Evolutionary conservation across 2,329 filamentous ascomycete genomes (phyloP), one percentile per base, ranked within the genome.

Genomic region (Sporothrix globosa): DNA sequence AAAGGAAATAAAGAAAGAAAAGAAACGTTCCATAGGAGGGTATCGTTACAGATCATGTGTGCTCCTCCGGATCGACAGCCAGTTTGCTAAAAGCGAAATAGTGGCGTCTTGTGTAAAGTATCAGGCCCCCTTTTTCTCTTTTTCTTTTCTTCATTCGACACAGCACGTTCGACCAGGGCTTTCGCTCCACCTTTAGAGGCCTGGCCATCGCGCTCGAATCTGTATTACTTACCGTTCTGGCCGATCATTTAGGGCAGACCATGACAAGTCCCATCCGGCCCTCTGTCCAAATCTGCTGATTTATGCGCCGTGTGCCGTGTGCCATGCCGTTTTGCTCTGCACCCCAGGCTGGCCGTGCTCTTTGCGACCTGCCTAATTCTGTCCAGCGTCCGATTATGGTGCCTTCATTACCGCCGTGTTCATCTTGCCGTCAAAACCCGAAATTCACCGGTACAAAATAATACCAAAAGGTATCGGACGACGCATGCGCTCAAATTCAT

Each of bases 321-420:
- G 3, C 34, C 56, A 24, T 61, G 11, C 56, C 34, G 19, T 14
- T n/a, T 17, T 48, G 41, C 21, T 21, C 63, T 52, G 10, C 27
- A 39, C 17, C 34, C 56, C 60, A 50, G n/a, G 21, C 21, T 39
- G 41, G 46, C 63, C 44, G 7, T 41, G 52, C 24, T 19, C 7
- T 14, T 46, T 68, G 9, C 54, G 54, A 39, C 67, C 67, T 68
- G 67, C 67, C 67, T 52, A 21, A 48, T 68, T 68, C 67, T 60
- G 67, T 48, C 44, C 13, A 60, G 24, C 27, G 27, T 17, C 67
- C 53, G 67, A n/a, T 41, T 27, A n/a, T 13, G 52, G 52, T 48
- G 17, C n/a, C 10, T 53, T 60, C 19, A 41, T 19, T 60, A 34
- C 54, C 54, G 54, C 27, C 19, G 2, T 41, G 30, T 41, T 19